phyloP scores from a whole-genome alignment of 2,329 filamentous ascomycete species.

The Epichloe gansuensis region DNA sequence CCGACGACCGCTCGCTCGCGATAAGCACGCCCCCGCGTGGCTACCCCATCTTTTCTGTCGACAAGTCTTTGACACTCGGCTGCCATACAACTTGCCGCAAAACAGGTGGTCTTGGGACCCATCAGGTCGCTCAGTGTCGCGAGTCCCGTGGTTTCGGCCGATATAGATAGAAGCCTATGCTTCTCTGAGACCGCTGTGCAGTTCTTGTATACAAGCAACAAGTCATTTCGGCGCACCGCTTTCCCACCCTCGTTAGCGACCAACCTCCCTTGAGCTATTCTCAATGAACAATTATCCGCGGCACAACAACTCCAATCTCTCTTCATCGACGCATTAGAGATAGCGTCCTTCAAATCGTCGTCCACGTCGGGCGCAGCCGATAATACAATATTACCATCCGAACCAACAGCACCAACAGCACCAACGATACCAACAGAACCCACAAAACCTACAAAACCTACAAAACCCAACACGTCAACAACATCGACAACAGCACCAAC shows the following conservation, averaged over 20 bases:
- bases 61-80: neutral
- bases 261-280: neutral
- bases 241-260: neutral
- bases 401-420: neutral
- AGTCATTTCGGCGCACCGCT: neutral
- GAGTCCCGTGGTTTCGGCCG: neutral
- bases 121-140: neutral
- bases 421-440: neutral
- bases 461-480: neutral
- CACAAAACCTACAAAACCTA: neutral
- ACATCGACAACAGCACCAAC: neutral
- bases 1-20: neutral
- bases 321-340: constrained; percentile 18
- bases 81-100: neutral
- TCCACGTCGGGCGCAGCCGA: neutral
- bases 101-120: neutral
- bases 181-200: neutral
- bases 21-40: neutral
- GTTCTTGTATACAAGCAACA: neutral
- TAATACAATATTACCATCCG: too few relatives aligned
- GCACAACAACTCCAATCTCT: constrained; percentile 7
- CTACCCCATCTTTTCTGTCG: neutral
- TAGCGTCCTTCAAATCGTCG: constrained; percentile 1
- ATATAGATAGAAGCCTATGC: neutral
- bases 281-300: constrained; percentile 11